A percentile compares a stretch with the other conserved stretches of the same genome.
Evolutionary conservation across 164 flowering plant species (phyloP).

Genomic region (Berberis vulgaris): DNA sequence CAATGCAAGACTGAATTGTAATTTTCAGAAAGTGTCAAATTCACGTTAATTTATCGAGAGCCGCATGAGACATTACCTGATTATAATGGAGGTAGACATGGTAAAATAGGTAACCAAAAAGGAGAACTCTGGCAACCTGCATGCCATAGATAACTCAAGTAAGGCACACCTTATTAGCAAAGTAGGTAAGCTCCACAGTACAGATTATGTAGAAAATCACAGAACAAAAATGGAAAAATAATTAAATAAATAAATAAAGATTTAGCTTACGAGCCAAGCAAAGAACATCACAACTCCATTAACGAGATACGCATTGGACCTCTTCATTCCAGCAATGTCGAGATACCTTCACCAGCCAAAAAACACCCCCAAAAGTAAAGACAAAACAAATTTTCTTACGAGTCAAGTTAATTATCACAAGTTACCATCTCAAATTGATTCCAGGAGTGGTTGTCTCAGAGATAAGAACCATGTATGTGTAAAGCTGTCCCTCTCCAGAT

Average conservation of each 20-base stretch:
- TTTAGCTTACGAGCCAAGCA: constrained; percentile 35
- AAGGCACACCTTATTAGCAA: neutral
- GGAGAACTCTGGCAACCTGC: constrained; percentile 86
- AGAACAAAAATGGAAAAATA: too few species aligned
- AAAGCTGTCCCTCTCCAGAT: constrained; percentile 59
- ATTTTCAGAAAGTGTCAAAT: too few species aligned
- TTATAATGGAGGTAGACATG: constrained; percentile 70
- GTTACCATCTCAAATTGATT: constrained; percentile 71
- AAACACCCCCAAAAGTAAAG: neutral
- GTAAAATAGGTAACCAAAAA: constrained; percentile 74
- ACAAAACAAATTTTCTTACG: neutral
- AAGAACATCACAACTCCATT: constrained; percentile 72
- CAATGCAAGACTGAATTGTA: too few species aligned
- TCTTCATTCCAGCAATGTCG: constrained; percentile 64
- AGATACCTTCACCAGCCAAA: constrained; percentile 45
- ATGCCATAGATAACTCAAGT: constrained; percentile 10
- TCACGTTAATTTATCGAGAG: too few species aligned
- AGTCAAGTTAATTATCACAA: neutral
- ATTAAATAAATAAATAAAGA: too few species aligned
- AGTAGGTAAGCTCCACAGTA: neutral
- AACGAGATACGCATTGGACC: constrained; percentile 41
- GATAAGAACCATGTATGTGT: constrained; percentile 69
- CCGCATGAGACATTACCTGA: constrained; percentile 42
- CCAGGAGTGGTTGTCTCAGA: constrained; percentile 75
- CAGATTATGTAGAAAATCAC: too few species aligned